A percentile compares a stretch with the other conserved stretches of the same genome.
Conservation (phyloP, 2,329 filamentous ascomycete species). For the Aspergillus ibericus region DNA sequence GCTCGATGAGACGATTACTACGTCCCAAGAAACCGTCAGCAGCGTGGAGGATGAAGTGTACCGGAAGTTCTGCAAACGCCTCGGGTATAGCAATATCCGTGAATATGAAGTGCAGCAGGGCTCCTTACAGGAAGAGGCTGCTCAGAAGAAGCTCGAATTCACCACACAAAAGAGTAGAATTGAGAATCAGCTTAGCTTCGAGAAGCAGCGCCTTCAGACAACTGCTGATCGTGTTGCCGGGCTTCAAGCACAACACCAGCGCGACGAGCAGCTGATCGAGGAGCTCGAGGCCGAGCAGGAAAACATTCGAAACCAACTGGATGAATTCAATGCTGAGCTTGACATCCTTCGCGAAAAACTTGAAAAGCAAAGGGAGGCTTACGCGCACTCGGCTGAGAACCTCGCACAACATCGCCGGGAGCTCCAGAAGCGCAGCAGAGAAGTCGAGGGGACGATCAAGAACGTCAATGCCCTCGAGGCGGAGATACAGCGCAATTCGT, state of each 20-base stretch:
- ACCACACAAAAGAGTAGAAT: conserved; percentile 70
- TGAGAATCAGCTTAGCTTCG: conserved; percentile 61
- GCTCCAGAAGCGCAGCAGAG: conserved; percentile 78
- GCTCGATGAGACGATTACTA: conserved; percentile 56
- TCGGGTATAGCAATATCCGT: conserved; percentile 86
- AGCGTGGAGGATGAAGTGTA: conserved; percentile 89
- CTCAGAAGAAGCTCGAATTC: conserved; percentile 83
- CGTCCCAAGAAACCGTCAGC: conserved; percentile 65
- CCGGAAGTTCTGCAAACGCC: conserved; percentile 75
- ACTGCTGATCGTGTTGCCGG: conserved; percentile 68
- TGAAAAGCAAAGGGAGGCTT: conserved; percentile 65
- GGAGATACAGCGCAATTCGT: conserved; percentile 80
- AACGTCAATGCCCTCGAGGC: conserved; percentile 78
- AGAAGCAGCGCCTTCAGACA: conserved; percentile 70
- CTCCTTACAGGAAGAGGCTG: conserved; percentile 84
- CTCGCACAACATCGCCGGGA: conserved; percentile 77
- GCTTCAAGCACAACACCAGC: conserved; percentile 66
- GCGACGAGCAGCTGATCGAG: conserved; percentile 68
- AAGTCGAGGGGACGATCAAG: conserved; percentile 74
- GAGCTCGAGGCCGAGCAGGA: conserved; percentile 71
- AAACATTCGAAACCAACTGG: conserved; percentile 70
- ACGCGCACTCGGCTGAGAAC: conserved; percentile 68
- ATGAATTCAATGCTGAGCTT: conserved; percentile 71
- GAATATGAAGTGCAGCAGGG: conserved; percentile 94
- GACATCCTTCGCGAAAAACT: conserved; percentile 73